Base-by-base conservation (phyloP, 768 basidiomycete species). In the Pleurotus eryngii region DNA sequence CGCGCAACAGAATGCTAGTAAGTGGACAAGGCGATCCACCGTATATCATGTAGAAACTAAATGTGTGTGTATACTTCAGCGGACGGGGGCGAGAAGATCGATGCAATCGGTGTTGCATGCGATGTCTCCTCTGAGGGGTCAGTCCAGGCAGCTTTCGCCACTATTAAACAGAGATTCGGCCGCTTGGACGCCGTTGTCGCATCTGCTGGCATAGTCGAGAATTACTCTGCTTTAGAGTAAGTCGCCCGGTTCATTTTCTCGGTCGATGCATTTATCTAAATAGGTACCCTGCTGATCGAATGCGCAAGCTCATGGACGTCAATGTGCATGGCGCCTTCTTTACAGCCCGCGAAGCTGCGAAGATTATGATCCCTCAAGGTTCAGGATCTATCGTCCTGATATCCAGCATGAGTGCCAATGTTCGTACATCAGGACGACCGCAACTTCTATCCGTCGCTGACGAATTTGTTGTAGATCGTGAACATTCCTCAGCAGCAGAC, bases 291-390 rank as follows among this genome's bases (percentile, higher is more conserved):
- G 83, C 86, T 53, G 89, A 93, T 60, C 87, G 89, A 51, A 84
- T 93, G 64, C 87, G 87, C 69, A 83, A 85, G 56, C 75, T 98
- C 56, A 91, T 89, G 68, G 92, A 94, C 65, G 84, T 98, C 77
- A 98, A 98, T 66, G 90, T 98, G 43, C 92, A 97, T 68, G 95
- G 95, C 56, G 85, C 86, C 12, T 95, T 92, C 76, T 96, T 89
- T 75, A 96, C 94, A n/a, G 96, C 96, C 8, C 87, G 96, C 24
- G 95, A 98, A 72, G 95, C 91, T 2, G 95, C 95, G 46, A 87
- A 88, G 62, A 78, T 83, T 72, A 98, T 98, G 96, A 89, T 95
- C 60, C 83, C 87, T 7, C 78, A 81, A 51, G 84, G 88, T 15
- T 81, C 81, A 38, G 92, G 94, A 0, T 87, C 86, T 56, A 90